Evolutionary conservation across 495 filamentous ascomycete species (phyloP).

Genomic region (Neurospora africana): DNA sequence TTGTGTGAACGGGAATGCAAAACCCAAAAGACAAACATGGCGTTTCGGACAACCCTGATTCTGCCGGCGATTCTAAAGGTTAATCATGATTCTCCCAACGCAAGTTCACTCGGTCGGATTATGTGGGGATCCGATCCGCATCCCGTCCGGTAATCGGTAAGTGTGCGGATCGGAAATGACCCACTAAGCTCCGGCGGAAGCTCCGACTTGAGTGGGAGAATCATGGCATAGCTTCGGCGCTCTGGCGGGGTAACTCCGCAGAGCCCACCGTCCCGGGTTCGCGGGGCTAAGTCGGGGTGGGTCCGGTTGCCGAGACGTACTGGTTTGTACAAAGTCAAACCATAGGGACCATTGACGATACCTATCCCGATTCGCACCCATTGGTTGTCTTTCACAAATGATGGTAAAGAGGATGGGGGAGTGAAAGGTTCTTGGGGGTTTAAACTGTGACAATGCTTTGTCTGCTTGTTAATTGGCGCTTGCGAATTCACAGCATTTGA

Average conservation of each 20-base stretch:
- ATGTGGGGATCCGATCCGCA: not conserved
- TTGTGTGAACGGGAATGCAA: too few relatives aligned
- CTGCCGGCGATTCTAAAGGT: not conserved
- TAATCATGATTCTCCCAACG: not conserved
- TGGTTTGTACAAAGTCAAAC: not conserved
- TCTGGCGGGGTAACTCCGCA: not conserved
- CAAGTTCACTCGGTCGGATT: not conserved
- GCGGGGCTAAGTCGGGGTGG: not conserved
- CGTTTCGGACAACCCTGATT: not conserved
- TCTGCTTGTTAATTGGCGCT: not conserved
- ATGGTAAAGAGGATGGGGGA: not conserved
- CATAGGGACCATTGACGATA: not conserved
- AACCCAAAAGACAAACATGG: too few relatives aligned
- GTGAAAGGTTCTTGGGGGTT: not conserved
- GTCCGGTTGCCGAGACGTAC: not conserved
- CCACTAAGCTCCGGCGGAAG: not conserved
- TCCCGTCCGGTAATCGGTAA: not conserved
- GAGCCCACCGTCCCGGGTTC: not conserved
- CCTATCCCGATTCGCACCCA: not conserved
- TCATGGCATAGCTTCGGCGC: not conserved
- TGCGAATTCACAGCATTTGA: not conserved
- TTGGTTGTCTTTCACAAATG: not conserved
- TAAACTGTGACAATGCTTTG: not conserved
- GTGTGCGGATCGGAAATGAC: not conserved
- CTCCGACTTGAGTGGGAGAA: not conserved